A percentile compares a stretch with the other conserved stretches of the same genome.
Evolutionary conservation across 805 yeast genomes (phyloP).

Genomic region (Torulaspora quercuum): DNA sequence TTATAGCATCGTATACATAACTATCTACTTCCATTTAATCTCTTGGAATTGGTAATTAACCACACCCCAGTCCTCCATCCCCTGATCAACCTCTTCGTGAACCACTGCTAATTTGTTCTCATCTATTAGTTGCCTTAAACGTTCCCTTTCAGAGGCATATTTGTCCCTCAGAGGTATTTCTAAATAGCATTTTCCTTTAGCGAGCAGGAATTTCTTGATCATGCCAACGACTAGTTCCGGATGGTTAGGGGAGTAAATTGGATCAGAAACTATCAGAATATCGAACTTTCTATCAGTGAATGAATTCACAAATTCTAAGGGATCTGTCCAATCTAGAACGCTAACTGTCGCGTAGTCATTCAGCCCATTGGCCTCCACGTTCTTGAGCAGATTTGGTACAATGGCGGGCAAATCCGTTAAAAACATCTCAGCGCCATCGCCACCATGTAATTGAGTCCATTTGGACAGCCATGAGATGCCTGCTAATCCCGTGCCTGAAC

Average conservation of each 20-base stretch:
- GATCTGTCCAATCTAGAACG: conserved; percentile 77
- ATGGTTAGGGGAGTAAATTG: conserved; percentile 79
- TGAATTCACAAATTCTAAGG: conserved; percentile 39
- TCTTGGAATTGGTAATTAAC: conserved; percentile 50
- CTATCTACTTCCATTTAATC: conserved; percentile 15
- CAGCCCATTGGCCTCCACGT: conserved; percentile 52
- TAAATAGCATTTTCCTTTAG: conserved; percentile 47
- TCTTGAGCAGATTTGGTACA: conserved; percentile 59
- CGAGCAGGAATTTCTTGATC: conserved; percentile 49
- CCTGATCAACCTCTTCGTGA: conserved; percentile 49
- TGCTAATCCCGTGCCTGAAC: conserved; percentile 91
- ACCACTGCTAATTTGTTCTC: conserved; percentile 32
- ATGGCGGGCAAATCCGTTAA: conserved; percentile 82
- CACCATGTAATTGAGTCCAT: conserved; percentile 37
- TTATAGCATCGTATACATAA: conserved; percentile 1
- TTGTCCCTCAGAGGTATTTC: conserved; percentile 73
- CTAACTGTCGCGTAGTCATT: conserved; percentile 37
- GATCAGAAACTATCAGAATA: conserved; percentile 77
- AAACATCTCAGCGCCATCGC: conserved; percentile 43
- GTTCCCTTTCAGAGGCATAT: conserved; percentile 61
- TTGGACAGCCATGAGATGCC: conserved; percentile 61
- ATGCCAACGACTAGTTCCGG: conserved; percentile 69
- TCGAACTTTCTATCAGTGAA: conserved; percentile 42
- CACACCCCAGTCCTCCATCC: conserved; percentile 83
- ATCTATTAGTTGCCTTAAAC: conserved; percentile 54